phyloP scores from a whole-genome alignment of 192 early-diverging fungal genomes.

The Backusella australiensis region DNA sequence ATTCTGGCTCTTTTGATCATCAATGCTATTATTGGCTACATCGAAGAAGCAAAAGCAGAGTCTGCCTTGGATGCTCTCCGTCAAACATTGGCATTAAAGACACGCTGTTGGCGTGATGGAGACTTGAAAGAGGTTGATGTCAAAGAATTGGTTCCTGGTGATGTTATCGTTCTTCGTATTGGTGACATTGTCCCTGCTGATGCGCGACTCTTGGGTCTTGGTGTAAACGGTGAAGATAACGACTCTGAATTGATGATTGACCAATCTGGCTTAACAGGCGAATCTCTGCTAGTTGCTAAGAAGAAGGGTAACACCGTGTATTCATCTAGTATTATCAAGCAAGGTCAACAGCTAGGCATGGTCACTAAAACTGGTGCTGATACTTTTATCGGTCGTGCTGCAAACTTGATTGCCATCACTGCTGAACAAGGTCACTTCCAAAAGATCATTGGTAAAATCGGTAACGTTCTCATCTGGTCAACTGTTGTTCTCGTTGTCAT shows the following conservation, averaged over 20 bases:
- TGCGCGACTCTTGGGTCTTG: conserved; percentile 75
- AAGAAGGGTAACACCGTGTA: conserved; percentile 80
- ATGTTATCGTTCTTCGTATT: conserved; percentile 86
- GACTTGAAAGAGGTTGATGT: conserved; percentile 70
- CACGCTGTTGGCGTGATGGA: conserved; percentile 75
- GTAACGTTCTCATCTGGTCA: conserved; percentile 89
- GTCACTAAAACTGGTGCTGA: conserved; percentile 90
- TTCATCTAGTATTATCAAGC: conserved; percentile 93
- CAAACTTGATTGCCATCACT: conserved; percentile 89
- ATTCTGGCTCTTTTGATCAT: conserved; percentile 71
- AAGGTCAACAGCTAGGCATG: conserved; percentile 90
- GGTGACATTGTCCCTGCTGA: conserved; percentile 97
- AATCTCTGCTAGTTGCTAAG: conserved; percentile 88
- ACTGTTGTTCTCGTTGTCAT: conserved; percentile 75
- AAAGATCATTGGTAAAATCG: conserved; percentile 90
- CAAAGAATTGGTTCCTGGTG: conserved; percentile 79
- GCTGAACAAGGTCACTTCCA: conserved; percentile 96
- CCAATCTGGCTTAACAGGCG: conserved; percentile 92
- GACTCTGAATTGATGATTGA: conserved; percentile 85
- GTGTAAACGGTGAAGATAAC: conserved; percentile 72
- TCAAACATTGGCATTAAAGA: conserved; percentile 87
- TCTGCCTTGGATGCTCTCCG: conserved; percentile 88
- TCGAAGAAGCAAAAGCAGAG: conserved; percentile 89
- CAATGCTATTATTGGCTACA: conserved; percentile 88
- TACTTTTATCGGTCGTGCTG: conserved; percentile 96